Percentiles rank a stretch among this genome's conserved stretches.
Evolutionary conservation across 805 yeast genomes (phyloP).

Genomic region (Suhomyces sp.): DNA sequence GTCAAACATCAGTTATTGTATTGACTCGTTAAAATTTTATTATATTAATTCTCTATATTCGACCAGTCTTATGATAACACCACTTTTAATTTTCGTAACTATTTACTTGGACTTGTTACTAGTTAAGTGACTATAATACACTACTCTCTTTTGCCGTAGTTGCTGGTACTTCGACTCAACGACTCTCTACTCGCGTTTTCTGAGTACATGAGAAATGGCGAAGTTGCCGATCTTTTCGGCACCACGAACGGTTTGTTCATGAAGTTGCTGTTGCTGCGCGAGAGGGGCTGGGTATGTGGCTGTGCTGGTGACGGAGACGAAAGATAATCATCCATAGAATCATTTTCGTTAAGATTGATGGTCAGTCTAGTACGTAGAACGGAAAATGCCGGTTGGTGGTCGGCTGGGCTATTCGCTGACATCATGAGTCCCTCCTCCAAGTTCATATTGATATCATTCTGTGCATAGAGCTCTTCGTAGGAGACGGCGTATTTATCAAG

Average conservation of each 20-base stretch:
- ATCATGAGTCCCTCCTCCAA: constrained; percentile 35
- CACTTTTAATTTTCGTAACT: no score
- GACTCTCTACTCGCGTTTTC: constrained; percentile 25
- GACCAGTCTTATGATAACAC: no score
- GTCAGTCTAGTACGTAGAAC: constrained; percentile 39
- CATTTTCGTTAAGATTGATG: constrained; percentile 24
- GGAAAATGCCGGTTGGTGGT: constrained; percentile 11
- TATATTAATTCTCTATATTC: no score
- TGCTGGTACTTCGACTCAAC: constrained; percentile 15
- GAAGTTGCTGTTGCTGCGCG: constrained; percentile 22
- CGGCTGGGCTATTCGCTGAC: constrained; percentile 8
- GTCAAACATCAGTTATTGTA: no score
- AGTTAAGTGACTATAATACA: background rate
- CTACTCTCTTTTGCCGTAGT: background rate
- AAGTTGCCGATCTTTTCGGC: constrained; percentile 22
- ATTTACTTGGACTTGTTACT: background rate
- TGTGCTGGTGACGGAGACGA: background rate
- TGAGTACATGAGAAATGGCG: constrained; percentile 4
- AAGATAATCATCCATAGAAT: constrained; percentile 4
- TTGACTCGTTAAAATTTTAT: no score
- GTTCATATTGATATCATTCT: constrained; percentile 19
- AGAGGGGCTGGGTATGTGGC: background rate
- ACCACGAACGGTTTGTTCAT: constrained; percentile 36
- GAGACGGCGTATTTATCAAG: constrained; percentile 13
- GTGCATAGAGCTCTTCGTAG: constrained; percentile 18